Evolutionary conservation across 1,139 yeast species (phyloP), one percentile per base, ranked within the genome.

Genomic region (Yamadazyma jaroonii): DNA sequence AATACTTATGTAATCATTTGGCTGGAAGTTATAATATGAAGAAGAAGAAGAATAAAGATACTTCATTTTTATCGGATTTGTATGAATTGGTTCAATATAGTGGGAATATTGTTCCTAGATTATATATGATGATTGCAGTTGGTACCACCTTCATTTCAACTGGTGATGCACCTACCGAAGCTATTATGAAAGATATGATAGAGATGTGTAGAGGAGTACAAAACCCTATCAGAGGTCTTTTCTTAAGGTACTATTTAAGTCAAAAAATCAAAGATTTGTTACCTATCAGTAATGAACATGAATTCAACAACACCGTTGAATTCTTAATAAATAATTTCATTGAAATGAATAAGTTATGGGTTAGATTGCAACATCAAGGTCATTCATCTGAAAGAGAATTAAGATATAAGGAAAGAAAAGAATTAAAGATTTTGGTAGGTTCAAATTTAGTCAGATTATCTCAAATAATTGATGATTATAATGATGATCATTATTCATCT

Each of bases 171-270:
- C 96, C 97, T 0, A 74, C 79, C 21, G 79, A 79, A 56, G 97
- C 90, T 49, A 84, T 94, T 40, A 78, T 92, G 81, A 87, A 85
- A 57, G 98, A 92, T 57, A 84, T 94, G 95, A 83, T 92, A 57
- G 98, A 94, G 59, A 92, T 92, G 98, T 84, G 96, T 47, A 77
- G 95, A 31, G 98, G 97, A n/a, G 96, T 90, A 2, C 98, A 92
- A 61, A 94, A 88, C 56, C 98, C 98, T 0, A 79, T 88, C 25
- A 68, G 92, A 44, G 98, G 98, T 1, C 66, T 92, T 44, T 92
- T 92, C 58, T 66, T 94, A 52, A 71, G 98, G 38, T 90, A 92
- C 64, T 92, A 88, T 57, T 67, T 92, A 33, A 81, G 92, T 4
- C 97, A 92, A 57, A 72, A 90, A 45, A 84, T 89, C 13, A 84